Conservation (phyloP, 495 filamentous ascomycete genomes). For the Immersiella caudata region DNA sequence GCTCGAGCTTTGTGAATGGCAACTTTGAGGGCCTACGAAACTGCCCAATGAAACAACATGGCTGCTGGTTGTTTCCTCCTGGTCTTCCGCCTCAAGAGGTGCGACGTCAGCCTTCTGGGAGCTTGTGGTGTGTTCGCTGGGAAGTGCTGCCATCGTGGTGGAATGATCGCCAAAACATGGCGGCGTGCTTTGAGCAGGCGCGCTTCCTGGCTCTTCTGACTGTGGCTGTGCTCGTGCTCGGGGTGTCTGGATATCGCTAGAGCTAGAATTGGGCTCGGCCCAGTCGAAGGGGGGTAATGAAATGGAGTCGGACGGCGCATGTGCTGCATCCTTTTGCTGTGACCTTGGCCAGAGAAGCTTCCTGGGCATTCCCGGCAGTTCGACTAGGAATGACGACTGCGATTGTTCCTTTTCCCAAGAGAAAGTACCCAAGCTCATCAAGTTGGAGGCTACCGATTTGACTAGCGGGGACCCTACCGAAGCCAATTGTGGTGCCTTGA, state of each 20-base stretch:
- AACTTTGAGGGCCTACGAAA: background rate
- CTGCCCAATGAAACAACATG: background rate
- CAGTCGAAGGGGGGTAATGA: background rate
- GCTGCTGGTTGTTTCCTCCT: background rate
- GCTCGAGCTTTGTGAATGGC: background rate
- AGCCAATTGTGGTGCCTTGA: constrained; percentile 23
- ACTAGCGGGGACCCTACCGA: background rate
- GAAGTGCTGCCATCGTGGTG: no score
- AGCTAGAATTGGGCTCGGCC: background rate
- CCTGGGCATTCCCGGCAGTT: constrained; percentile 15
- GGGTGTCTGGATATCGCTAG: background rate
- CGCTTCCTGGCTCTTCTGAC: background rate
- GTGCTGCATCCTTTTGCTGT: background rate
- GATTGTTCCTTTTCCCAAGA: constrained; percentile 26
- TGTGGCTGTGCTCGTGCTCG: background rate
- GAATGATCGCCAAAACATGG: background rate
- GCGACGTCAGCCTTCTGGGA: background rate
- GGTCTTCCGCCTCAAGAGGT: background rate
- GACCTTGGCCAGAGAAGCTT: constrained; percentile 34
- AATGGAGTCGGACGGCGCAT: background rate
- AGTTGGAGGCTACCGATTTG: constrained; percentile 10
- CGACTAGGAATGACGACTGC: constrained; percentile 14
- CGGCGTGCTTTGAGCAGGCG: background rate
- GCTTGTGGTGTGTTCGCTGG: no score
- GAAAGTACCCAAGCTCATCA: constrained; percentile 25